Conservation (phyloP, 192 early-diverging fungal species). For the Jimgerdemannia flammicorona region DNA sequence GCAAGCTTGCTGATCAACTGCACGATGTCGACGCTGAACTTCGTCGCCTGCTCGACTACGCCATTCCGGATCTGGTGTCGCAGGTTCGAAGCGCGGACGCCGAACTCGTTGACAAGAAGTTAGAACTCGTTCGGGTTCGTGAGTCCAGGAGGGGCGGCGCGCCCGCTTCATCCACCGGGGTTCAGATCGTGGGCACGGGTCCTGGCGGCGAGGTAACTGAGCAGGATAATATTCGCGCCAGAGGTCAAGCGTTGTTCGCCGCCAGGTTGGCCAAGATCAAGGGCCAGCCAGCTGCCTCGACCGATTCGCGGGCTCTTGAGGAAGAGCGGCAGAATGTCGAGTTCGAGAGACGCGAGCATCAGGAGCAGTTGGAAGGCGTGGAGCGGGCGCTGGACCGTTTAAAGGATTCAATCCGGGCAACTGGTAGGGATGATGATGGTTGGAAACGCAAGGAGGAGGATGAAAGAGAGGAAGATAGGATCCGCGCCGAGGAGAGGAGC, state of each 20-base stretch:
- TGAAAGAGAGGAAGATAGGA: conserved; percentile 16
- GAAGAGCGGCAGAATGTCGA: conserved; percentile 30
- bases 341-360: conserved; percentile 30
- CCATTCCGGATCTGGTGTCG: conserved; percentile 29
- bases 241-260: conserved; percentile 47
- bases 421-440: conserved; percentile 25
- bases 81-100: conserved; percentile 44
- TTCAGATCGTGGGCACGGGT: conserved; percentile 44
- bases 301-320: conserved; percentile 15
- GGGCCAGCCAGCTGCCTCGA: conserved; percentile 31
- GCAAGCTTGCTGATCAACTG: conserved; percentile 41
- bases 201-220: conserved; percentile 50
- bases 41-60: conserved; percentile 26
- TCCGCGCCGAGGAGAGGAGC: conserved; percentile 13
- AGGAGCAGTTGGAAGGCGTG: conserved; percentile 31
- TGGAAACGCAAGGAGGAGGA: conserved; percentile 12
- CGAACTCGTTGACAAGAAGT: conserved; percentile 36
- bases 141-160: conserved; percentile 24
- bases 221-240: conserved; percentile 47
- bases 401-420: conserved; percentile 29
- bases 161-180: background rate
- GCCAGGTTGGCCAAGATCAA: conserved; percentile 46
- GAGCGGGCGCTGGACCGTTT: conserved; percentile 33
- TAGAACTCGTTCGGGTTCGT: conserved; percentile 23
- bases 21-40: conserved; percentile 43